Evolutionary conservation across 2,329 filamentous ascomycete species (phyloP), one percentile per base, ranked within the genome.

Genomic region (Dissoconium aciculare): DNA sequence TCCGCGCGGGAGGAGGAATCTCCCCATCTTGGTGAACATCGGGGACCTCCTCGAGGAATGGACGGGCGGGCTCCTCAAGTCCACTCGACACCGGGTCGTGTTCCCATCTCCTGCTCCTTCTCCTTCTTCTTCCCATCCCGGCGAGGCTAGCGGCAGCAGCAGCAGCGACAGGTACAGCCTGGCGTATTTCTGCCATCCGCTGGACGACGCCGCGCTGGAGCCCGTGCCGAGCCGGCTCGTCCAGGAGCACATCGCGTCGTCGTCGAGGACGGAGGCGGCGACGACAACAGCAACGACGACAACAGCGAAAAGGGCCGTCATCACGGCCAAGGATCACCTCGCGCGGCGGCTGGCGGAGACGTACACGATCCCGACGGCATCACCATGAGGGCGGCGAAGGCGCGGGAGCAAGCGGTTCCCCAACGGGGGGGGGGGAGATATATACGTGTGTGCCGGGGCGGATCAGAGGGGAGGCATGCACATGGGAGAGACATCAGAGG

Each of bases 51-150:
- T 81, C 10, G 78, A 73, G 17, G 89, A 91, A 54, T 95, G 87
- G 87, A 95, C 89, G 1, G 78, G 79, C 41, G 84, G 85, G 0
- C 57, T 94, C 27, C 66, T 95, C 39, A 78, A 83, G 45, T 84
- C 77, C 44, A 94, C 87, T 0, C 72, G 94, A 4, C 89, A 95
- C 51, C 66, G 87, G 8, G 89, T 95, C 16, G 73, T 87, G 0
- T 89, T 93, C 41, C 65, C 67, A n/a, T n/a, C n/a, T n/a, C n/a
- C n/a, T n/a, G n/a, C n/a, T n/a, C n/a, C n/a, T 13, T 5, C 4
- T 11, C 15, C 4, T 9, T 10, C 4, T n/a, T 13, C 4, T 9
- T 27, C 34, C 17, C n/a, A n/a, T n/a, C 11, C 11, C 5, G 33
- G 34, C 10, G 37, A 31, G 15, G 34, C 28, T 39, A 52, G 38